Conservation (phyloP, 208 protist species). For the Crithidia brevicula region DNA sequence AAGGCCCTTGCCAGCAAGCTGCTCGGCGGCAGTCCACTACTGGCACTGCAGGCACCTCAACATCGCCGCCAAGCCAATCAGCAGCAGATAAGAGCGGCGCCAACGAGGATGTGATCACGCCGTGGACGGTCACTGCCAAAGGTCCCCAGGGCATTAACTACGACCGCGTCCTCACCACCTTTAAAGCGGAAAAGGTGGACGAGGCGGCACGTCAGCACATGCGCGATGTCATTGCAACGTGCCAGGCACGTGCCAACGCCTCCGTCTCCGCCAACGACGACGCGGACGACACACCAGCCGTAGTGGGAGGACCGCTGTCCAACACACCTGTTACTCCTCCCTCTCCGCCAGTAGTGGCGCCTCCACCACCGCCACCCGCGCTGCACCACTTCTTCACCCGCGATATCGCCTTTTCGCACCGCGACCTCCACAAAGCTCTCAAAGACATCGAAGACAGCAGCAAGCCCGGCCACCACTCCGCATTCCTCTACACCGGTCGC, state of each 20-base stretch:
- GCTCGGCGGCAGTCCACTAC: constrained; percentile 8
- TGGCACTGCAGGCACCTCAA: neutral
- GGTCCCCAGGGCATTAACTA: constrained; percentile 84
- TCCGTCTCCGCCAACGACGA: constrained; percentile 16
- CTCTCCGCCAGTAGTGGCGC: neutral
- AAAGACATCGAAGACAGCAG: constrained; percentile 79
- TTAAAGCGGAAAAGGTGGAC: constrained; percentile 77
- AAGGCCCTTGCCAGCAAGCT: neutral
- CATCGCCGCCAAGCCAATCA: neutral
- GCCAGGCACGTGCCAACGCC: constrained; percentile 3
- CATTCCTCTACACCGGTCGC: constrained; percentile 99
- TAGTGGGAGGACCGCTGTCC: no score
- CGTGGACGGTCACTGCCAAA: constrained; percentile 79
- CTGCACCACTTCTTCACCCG: constrained; percentile 95
- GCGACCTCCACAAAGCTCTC: constrained; percentile 96
- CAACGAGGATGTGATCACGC: constrained; percentile 74
- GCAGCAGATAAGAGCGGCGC: neutral
- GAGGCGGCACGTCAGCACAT: constrained; percentile 40
- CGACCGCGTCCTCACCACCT: constrained; percentile 76
- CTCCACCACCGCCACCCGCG: constrained; percentile 5
- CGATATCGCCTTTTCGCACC: constrained; percentile 98
- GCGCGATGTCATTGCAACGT: constrained; percentile 29
- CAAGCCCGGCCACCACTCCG: constrained; percentile 64
- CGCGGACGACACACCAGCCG: neutral
- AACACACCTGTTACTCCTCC: neutral